Evolutionary conservation across 495 filamentous ascomycete species (phyloP), one percentile per base, ranked within the genome.

Genomic region (Daldinia childiae): DNA sequence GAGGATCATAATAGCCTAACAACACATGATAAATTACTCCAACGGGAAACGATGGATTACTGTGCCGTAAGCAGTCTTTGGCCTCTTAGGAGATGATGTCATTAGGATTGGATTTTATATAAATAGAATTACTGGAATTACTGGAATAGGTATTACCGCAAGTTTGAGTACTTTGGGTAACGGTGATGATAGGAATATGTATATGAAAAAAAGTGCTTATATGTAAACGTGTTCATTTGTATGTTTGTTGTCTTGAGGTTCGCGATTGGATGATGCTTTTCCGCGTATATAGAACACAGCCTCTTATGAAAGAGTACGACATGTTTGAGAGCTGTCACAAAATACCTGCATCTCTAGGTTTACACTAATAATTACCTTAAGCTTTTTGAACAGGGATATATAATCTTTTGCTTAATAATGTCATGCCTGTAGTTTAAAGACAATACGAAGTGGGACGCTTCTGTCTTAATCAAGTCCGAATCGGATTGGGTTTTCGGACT

Each of bases 61-160:
- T 36, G 62, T 17, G 62, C 62, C 62, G 62, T 52, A 48, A 34
- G 26, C 21, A 6, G 52, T 7, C 34, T 48, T 54, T 27, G 0
- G 52, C 52, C n/a, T 27, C 39, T 27, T 29, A 5, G 19, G 27
- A 41, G 15, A 39, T 65, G 63, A 65, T 65, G 32, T 58, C 41
- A 65, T 55, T 26, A 65, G 39, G 54, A 48, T 45, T 19, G 17
- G 12, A 50, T 39, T 26, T 54, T 58, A 21, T n/a, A 29, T 24
- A 56, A 45, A 64, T 64, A 45, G 61, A 58, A 48, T 8, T 8
- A 2, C 6, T 17, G 30, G 27, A n/a, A 39, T n/a, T n/a, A n/a
- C n/a, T n/a, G n/a, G n/a, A n/a, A n/a, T n/a, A n/a, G n/a, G n/a
- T 54, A 29, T 14, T 52, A n/a, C 19, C 17, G 32, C 19, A 17